phyloP scores from a whole-genome alignment of 371 early-diverging fungal species.

The Apophysomyces sp. region DNA sequence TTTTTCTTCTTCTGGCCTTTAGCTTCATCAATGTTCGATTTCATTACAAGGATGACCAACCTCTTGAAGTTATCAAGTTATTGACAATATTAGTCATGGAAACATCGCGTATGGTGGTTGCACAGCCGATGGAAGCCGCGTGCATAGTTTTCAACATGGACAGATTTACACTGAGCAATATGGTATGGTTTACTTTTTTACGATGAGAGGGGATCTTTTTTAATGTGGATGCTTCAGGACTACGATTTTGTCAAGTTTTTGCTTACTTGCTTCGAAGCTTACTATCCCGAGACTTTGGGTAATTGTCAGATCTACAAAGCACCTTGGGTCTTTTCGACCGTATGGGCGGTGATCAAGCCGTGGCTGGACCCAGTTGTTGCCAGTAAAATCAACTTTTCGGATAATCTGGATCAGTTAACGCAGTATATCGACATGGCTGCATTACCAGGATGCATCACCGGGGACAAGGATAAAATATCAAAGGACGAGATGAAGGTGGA shows the following conservation, averaged over 20 bases:
- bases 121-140: constrained; percentile 74
- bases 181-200: constrained; percentile 46
- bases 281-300: constrained; percentile 92
- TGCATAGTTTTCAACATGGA: constrained; percentile 86
- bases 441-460: constrained; percentile 33
- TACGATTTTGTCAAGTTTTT: constrained; percentile 80
- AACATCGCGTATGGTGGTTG: constrained; percentile 70
- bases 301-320: constrained; percentile 76
- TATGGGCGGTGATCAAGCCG: constrained; percentile 72
- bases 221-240: constrained; percentile 43
- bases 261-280: constrained; percentile 77
- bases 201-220: neutral
- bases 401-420: constrained; percentile 56
- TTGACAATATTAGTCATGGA: constrained; percentile 82
- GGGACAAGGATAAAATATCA: constrained; percentile 22
- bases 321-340: constrained; percentile 78
- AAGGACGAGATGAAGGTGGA: constrained; percentile 21
- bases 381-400: constrained; percentile 78
- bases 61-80: constrained; percentile 50
- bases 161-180: constrained; percentile 77
- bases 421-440: constrained; percentile 53
- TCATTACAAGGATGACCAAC: constrained; percentile 57
- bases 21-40: constrained; percentile 62
- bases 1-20: constrained; percentile 1
- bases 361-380: constrained; percentile 89